These are phyloP conservation scores for Globisporangium abappressorium DNA, from an alignment of 352 stramenopile species.

Conservation along the genomic window DNA sequence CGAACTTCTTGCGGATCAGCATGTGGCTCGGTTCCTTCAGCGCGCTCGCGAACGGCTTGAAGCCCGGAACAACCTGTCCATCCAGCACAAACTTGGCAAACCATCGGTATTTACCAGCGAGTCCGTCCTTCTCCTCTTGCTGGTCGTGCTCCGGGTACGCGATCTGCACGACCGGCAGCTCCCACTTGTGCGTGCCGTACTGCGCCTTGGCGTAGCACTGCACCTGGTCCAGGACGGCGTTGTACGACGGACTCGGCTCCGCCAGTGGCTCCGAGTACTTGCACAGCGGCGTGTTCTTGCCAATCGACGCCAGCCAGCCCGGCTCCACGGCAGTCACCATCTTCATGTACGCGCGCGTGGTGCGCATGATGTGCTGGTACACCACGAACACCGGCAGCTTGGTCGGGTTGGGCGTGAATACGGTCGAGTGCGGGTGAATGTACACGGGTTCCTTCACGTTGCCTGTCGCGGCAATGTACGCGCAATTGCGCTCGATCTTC, in stretches of 20 bases:
- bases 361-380: constrained; percentile 77
- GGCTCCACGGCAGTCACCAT: constrained; percentile 97
- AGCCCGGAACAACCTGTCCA: constrained; percentile 47
- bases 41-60: constrained; percentile 85
- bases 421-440: constrained; percentile 80
- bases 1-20: constrained; percentile 82
- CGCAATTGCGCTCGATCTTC: constrained; percentile 84
- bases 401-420: constrained; percentile 68
- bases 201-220: constrained; percentile 77
- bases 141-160: constrained; percentile 41
- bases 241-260: constrained; percentile 65
- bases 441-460: constrained; percentile 73
- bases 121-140: constrained; percentile 31
- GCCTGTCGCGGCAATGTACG: constrained; percentile 59
- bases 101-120: constrained; percentile 64
- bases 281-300: constrained; percentile 69
- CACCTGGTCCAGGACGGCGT: constrained; percentile 54
- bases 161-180: constrained; percentile 55
- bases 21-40: constrained; percentile 93
- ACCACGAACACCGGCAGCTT: constrained; percentile 74
- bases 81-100: constrained; percentile 85
- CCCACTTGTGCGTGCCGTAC: constrained; percentile 72
- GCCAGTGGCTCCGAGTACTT: constrained; percentile 56
- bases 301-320: constrained; percentile 93
- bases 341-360: constrained; percentile 92